Evolutionary conservation across 805 yeast genomes (phyloP), one percentile per base, ranked within the genome.

Genomic region (Suhomyces sp.): DNA sequence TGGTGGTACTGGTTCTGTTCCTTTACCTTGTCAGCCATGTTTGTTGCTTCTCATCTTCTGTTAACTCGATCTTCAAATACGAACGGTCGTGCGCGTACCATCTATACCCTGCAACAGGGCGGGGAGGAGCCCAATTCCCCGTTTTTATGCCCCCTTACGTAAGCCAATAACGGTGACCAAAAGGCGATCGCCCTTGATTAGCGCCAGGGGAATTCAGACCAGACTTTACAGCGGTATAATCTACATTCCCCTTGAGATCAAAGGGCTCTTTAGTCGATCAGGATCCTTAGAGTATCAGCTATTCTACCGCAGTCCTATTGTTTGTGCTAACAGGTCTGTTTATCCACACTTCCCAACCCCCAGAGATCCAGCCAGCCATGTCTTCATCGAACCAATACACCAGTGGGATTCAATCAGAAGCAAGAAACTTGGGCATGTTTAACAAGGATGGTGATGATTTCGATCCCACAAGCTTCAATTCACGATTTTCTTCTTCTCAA

Each of bases 11-110:
- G 72, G 59, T 81, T 86, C 54, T 76, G 76, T 43, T 84, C 87
- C 56, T 86, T 72, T 20, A 82, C 72, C 66, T 81, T 83, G 58
- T 86, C 91, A 4, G 89, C 85, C 90, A 74, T 74, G 45, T 19
- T 37, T 19, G 39, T 6, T n/a, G 21, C 22, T 37, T 19, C 12
- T 37, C 13, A 37, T 7, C 22, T 17, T 19, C 22, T 37, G 22
- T 37, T 17, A 37, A 19, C 41, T 19, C 41, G 21, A n/a, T 13
- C 22, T 27, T 37, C 22, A 10, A 9, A 37, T 37, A 19, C 21
- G 12, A 17, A 10, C 6, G 19, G 41, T 17, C 41, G 41, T 37
- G 41, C 41, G 7, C 35, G 6, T 6, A 29, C 35, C 17, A 5
- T 1, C 9, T 6, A n/a, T 31, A 8, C 6, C 35, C 15, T 6